Evolutionary conservation across 2,329 filamentous ascomycete species (phyloP), one percentile per base, ranked within the genome.

Genomic region (Calonectria naviculata): DNA sequence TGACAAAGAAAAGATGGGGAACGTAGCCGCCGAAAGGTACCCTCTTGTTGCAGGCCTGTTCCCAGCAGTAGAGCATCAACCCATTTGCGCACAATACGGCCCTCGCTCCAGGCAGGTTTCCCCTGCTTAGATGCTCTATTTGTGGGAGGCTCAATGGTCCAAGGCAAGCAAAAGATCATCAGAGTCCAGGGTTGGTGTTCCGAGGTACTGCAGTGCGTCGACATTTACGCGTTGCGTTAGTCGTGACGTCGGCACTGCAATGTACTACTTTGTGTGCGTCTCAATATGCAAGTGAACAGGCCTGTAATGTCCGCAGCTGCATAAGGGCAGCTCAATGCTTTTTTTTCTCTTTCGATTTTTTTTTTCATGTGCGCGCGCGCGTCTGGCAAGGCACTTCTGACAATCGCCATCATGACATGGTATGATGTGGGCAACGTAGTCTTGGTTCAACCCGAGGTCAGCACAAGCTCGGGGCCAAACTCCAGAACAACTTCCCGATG

Each of bases 41-140:
- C 65, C 41, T 52, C 31, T 46, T 19, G 28, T 58, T 67, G 38
- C 74, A 72, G 68, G 72, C 62, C 74, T 47, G 31, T 62, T 75
- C 65, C 62, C 49, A 47, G 67, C 41, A n/a, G n/a, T 15, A 31
- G 28, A 72, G 67, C 54, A 68, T 69, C 71, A 65, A 68, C n/a
- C 62, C 67, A 73, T 65, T 41, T 36, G 67, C 65, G 64, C 67
- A 62, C 47, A 46, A 67, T 56, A 42, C 63, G 68, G 71, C 66
- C 70, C 74, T 74, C 74, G 72, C 74, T 74, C 66, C 73, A 64
- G 70, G 61, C 70, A 64, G 62, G 65, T 71, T 26, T 67, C 67
- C 67, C 72, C 72, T 71, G 67, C 68, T 54, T 62, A 36, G 65
- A 38, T 47, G 70, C 54, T 65, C 58, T 63, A 60, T 62, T 67